These are phyloP conservation scores for Dendrostoma leiphaemia DNA, from an alignment of 2,329 filamentous ascomycete species.

Conservation along the genomic window DNA sequence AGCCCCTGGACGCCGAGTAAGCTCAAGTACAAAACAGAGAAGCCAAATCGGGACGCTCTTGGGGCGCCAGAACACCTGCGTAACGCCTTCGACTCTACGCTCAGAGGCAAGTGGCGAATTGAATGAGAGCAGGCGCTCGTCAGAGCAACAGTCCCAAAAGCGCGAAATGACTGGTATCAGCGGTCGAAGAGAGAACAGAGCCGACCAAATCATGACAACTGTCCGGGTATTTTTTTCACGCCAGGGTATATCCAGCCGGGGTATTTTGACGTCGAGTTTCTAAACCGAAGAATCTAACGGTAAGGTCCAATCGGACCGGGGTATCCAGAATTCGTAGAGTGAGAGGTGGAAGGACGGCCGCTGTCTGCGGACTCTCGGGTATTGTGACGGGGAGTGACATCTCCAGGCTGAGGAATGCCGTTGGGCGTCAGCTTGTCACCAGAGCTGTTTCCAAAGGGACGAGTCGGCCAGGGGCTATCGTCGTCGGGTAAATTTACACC, in stretches of 20 bases:
- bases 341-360: constrained; percentile 88
- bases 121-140: background rate
- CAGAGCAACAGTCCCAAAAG: constrained; percentile 24
- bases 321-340: constrained; percentile 96
- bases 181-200: constrained; percentile 32
- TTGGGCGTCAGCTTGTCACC: constrained; percentile 58
- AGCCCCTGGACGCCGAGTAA: constrained; percentile 8
- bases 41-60: background rate
- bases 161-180: constrained; percentile 28
- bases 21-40: constrained; percentile 1
- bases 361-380: constrained; percentile 84
- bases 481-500: constrained; percentile 92
- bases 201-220: constrained; percentile 47
- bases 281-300: constrained; percentile 64
- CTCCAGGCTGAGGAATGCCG: constrained; percentile 68
- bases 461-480: constrained; percentile 65
- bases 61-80: background rate
- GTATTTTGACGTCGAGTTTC: constrained; percentile 46
- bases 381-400: constrained; percentile 80
- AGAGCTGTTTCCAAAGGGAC: constrained; percentile 64
- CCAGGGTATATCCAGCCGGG: constrained; percentile 66
- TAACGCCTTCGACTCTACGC: background rate
- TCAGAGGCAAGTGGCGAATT: background rate
- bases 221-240: constrained; percentile 53
- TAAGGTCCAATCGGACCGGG: constrained; percentile 87